Evolutionary conservation across 768 basidiomycete species (phyloP).

Genomic region (Agaricus bisporus): DNA sequence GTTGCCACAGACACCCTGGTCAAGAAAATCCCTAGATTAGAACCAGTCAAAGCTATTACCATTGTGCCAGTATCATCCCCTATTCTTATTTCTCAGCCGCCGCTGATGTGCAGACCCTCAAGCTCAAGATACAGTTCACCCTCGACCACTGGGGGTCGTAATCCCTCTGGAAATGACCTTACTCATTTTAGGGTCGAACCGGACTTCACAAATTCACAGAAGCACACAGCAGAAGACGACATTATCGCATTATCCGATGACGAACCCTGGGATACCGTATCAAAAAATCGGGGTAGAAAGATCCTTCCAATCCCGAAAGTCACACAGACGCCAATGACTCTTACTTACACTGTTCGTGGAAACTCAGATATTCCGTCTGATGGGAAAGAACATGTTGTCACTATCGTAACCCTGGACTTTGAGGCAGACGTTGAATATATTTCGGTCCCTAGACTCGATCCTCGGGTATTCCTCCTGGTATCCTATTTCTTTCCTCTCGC

Average conservation of each 20-base stretch:
- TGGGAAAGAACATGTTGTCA: slow-evolving; percentile 47
- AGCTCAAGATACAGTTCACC: background rate
- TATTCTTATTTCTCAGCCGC: no score
- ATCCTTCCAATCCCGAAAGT: slow-evolving; percentile 19
- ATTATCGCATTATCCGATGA: background rate
- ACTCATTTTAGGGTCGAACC: slow-evolving; percentile 1
- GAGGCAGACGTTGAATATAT: slow-evolving; percentile 41
- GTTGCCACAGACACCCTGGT: slow-evolving; percentile 19
- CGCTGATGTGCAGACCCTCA: no score
- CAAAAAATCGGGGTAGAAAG: background rate
- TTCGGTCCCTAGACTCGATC: slow-evolving; percentile 41
- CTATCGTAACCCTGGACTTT: slow-evolving; percentile 42
- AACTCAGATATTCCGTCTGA: slow-evolving; percentile 47
- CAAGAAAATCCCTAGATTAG: background rate
- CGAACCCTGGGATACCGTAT: background rate
- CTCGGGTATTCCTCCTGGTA: slow-evolving; percentile 46
- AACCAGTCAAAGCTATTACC: background rate
- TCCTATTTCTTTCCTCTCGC: slow-evolving; percentile 4
- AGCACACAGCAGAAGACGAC: background rate
- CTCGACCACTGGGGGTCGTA: background rate
- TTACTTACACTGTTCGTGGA: slow-evolving; percentile 48
- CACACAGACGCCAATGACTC: slow-evolving; percentile 45
- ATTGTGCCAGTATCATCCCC: no score
- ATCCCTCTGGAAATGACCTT: background rate
- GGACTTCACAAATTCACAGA: background rate